These are phyloP conservation scores for Blastocladiella britannica DNA, from an alignment of 192 early-diverging fungal species.

Conservation along the genomic window DNA sequence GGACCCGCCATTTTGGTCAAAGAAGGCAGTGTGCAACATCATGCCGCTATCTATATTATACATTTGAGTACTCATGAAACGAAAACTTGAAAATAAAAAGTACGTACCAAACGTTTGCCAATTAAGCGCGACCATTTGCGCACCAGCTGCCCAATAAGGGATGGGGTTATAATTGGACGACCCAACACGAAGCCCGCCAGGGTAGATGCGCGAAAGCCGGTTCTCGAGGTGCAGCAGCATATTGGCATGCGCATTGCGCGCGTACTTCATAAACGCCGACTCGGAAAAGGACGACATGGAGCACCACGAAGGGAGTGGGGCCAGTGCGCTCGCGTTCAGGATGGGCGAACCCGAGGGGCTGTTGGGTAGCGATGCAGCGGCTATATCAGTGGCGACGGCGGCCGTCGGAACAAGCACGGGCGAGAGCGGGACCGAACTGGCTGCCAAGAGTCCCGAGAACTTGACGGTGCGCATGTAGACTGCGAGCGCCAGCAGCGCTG, in stretches of 20 bases:
- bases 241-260: constrained; percentile 23
- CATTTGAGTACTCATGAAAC: not conserved
- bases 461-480: constrained; percentile 3
- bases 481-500: not conserved
- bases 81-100: not conserved
- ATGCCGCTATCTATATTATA: constrained; percentile 48
- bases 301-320: not conserved
- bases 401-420: no score
- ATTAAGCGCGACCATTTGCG: constrained; percentile 77
- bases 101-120: constrained; percentile 52
- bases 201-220: constrained; percentile 61
- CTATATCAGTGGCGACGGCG: no score
- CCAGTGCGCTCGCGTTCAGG: not conserved
- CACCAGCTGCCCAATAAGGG: constrained; percentile 55
- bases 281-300: constrained; percentile 58
- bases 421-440: no score
- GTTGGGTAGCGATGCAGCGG: no score
- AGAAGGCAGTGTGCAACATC: constrained; percentile 74
- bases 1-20: constrained; percentile 37
- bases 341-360: not conserved
- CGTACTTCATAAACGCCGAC: constrained; percentile 26
- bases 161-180: constrained; percentile 72
- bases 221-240: constrained; percentile 33
- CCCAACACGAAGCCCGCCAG: constrained; percentile 49
- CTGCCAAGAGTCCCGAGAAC: no score